Evolutionary conservation across 1,139 yeast species (phyloP).

Genomic region (Yamadazyma siamensis): DNA sequence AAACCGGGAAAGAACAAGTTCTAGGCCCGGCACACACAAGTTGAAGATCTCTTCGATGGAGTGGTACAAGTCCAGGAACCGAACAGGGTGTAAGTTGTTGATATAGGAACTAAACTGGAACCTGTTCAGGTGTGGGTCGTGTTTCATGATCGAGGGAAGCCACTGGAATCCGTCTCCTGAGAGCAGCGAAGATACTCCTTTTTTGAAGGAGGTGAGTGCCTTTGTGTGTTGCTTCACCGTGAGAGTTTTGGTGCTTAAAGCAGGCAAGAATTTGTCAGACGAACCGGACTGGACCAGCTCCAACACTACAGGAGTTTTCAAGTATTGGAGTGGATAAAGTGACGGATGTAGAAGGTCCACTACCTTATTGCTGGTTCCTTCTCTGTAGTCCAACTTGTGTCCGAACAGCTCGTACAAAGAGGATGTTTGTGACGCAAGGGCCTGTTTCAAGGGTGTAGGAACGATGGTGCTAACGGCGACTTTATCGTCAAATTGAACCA

Average conservation of each 20-base stretch:
- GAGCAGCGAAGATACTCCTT: constrained; percentile 10
- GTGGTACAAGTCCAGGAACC: constrained; percentile 20
- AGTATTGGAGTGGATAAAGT: constrained; percentile 35
- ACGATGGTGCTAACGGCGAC: constrained; percentile 15
- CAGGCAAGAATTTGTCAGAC: too few relatives aligned
- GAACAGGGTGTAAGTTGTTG: constrained; percentile 35
- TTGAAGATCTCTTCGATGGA: constrained; percentile 25
- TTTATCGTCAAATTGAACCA: constrained; percentile 17
- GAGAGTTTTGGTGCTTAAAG: too few relatives aligned
- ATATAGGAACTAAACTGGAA: constrained; percentile 32
- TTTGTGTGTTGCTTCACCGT: constrained; percentile 12
- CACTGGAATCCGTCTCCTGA: constrained; percentile 23
- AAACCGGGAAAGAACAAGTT: constrained; percentile 22
- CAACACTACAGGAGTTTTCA: constrained; percentile 23
- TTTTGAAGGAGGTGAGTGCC: constrained; percentile 15
- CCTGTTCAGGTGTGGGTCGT: not conserved
- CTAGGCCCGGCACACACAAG: constrained; percentile 21
- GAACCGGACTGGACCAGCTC: constrained; percentile 3
- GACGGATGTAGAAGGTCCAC: constrained; percentile 45
- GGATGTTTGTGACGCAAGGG: constrained; percentile 11
- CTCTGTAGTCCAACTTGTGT: constrained; percentile 32
- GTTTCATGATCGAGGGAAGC: constrained; percentile 25
- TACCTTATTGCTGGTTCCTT: constrained; percentile 31
- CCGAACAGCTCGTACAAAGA: constrained; percentile 13
- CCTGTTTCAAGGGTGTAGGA: constrained; percentile 6